These are phyloP conservation scores for Chytriomyces confervae DNA, from an alignment of 192 early-diverging fungal genomes.

Conservation along the genomic window DNA sequence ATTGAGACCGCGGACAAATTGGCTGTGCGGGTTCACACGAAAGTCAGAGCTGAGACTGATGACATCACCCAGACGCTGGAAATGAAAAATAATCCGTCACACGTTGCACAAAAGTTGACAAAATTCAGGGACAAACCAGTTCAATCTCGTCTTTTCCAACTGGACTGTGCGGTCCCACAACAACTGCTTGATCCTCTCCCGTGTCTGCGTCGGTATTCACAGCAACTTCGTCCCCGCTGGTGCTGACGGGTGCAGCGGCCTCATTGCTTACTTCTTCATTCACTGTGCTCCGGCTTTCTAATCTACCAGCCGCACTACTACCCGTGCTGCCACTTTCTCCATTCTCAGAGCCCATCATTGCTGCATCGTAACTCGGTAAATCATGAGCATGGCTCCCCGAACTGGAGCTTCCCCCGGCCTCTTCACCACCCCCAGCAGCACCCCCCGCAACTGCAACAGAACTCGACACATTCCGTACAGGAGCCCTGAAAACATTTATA, in stretches of 20 bases:
- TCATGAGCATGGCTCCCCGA: background rate
- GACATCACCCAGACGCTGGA: conserved; percentile 3
- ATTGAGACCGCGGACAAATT: conserved; percentile 31
- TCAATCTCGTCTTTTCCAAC: conserved; percentile 43
- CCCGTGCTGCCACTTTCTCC: background rate
- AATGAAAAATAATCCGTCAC: conserved; percentile 17
- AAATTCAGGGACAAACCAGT: conserved; percentile 1
- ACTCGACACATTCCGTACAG: conserved; percentile 22
- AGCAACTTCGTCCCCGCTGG: no score
- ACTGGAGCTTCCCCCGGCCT: background rate
- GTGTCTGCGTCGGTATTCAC: no score
- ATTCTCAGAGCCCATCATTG: background rate
- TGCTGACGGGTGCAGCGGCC: no score
- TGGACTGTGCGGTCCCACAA: conserved; percentile 17
- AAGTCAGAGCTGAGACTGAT: conserved; percentile 5
- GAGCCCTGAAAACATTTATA: conserved; percentile 20
- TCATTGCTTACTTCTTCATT: no score
- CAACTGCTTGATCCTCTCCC: conserved; percentile 1
- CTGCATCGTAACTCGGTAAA: conserved; percentile 29
- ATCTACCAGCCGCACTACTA: background rate
- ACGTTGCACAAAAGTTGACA: background rate
- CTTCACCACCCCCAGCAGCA: no score
- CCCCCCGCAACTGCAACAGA: background rate
- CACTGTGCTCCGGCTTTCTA: background rate
- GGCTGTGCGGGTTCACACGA: conserved; percentile 4